Conservation (phyloP, 2,329 filamentous ascomycete genomes). For the Verticillium nonalfalfae region DNA sequence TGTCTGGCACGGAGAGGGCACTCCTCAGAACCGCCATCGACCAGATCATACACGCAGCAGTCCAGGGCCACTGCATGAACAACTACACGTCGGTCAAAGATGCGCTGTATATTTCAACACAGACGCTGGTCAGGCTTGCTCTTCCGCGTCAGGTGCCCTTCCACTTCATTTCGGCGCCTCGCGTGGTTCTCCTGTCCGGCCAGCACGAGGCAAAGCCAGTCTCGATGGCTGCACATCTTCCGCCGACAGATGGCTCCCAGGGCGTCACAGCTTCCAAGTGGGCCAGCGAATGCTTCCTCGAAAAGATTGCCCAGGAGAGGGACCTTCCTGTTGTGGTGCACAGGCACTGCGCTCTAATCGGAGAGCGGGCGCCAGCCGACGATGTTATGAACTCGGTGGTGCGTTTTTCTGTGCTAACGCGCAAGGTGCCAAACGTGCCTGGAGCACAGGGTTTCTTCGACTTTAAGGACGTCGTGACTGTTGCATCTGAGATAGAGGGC, state of each 20-base stretch:
- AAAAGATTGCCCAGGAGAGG: conserved; percentile 12
- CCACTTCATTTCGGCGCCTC: conserved; percentile 5
- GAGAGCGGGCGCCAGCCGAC: background rate
- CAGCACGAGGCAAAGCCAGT: background rate
- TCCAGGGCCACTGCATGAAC: conserved; percentile 10
- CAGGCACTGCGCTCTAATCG: background rate
- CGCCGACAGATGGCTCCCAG: conserved; percentile 15
- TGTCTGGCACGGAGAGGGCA: conserved; percentile 1
- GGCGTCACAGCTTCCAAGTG: conserved; percentile 26
- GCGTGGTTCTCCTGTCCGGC: background rate
- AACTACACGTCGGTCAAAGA: conserved; percentile 6
- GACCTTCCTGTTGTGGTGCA: conserved; percentile 18
- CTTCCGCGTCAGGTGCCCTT: conserved; percentile 7
- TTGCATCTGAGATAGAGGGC: background rate
- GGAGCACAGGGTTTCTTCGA: background rate
- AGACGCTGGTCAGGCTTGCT: conserved; percentile 5
- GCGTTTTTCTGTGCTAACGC: background rate
- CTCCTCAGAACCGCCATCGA: conserved; percentile 1
- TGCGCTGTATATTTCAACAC: conserved; percentile 7
- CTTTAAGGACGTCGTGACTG: background rate
- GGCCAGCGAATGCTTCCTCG: conserved; percentile 23
- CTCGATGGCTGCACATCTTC: background rate
- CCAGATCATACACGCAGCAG: conserved; percentile 10
- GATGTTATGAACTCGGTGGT: background rate
- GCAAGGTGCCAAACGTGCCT: background rate